Evolutionary conservation across 768 basidiomycete genomes (phyloP), one percentile per base, ranked within the genome.

Genomic region (Suillus lakei): DNA sequence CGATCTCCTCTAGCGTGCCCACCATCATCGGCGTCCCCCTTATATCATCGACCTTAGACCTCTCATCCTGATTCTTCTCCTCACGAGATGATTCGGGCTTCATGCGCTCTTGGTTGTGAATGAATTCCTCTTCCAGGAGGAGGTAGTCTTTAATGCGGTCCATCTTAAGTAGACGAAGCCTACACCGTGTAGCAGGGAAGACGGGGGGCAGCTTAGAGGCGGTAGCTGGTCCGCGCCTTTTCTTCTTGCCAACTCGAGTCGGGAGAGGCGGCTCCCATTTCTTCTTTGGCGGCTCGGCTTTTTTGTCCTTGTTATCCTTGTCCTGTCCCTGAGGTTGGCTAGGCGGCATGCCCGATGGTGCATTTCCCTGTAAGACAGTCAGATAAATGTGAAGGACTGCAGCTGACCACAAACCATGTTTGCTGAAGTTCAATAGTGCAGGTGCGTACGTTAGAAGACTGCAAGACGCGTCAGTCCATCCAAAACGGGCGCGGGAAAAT

Each of bases 181-280:
- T 91, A 82, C 97, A 99, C 63, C 98, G 90, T 23, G 96, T 98
- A 32, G 93, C 97, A 10, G 98, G 98, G 76, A 85, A 95, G 8
- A 99, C 92, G 13, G 95, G 84, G 23, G 97, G 97, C 4, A 99
- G 88, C 76, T 96, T 97, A 44, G 91, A 91, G 3, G 95, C 88
- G 2, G 95, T 84, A 64, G 94, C 90, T 6, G 97, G 96, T n/a
- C 97, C 96, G 66, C 90, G 87, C 77, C 81, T 84, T 83, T 96
- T 99, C 88, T 95, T 96, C 87, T 96, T 98, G 56, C 96, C 96
- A 41, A 98, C 94, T 66, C 95, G 92, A 54, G 97, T 98, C 16
- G 97, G 96, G 65, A 98, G 87, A 72, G 97, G 97, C 9, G 97
- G 96, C 77, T 99, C 97, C 96, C 96, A 99, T 82, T 97, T 96